Evolutionary conservation across 2,329 filamentous ascomycete genomes (phyloP).

Genomic region (Xylaria hypoxylon): DNA sequence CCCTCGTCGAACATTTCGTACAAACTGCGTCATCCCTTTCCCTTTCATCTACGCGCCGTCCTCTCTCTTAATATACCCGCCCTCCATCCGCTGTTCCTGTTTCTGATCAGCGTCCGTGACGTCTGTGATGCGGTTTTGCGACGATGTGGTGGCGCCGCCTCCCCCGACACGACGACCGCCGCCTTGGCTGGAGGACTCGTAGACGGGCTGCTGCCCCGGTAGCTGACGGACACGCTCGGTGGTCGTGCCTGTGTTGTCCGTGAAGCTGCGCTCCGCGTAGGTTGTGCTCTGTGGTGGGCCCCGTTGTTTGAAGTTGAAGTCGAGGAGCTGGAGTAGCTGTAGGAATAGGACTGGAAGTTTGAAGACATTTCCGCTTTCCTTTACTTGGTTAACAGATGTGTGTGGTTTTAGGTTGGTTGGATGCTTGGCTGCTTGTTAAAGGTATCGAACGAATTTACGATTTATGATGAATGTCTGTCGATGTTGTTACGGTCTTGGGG

Average conservation of each 20-base stretch:
- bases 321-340: slow-evolving; percentile 37
- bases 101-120: slow-evolving; percentile 28
- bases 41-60: slow-evolving; percentile 24
- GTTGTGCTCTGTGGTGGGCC: slow-evolving; percentile 20
- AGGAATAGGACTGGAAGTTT: slow-evolving; percentile 35
- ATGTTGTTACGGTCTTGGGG: neutral
- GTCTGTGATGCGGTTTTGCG: slow-evolving; percentile 36
- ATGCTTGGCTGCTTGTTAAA: neutral
- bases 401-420: neutral
- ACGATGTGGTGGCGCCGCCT: neutral
- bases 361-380: slow-evolving; percentile 14
- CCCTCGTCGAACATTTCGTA: neutral
- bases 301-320: slow-evolving; percentile 35
- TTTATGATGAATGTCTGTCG: neutral
- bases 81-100: slow-evolving; percentile 31
- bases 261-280: slow-evolving; percentile 40
- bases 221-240: slow-evolving; percentile 36
- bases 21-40: neutral
- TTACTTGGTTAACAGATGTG: neutral
- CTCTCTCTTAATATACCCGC: slow-evolving; percentile 34
- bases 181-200: slow-evolving; percentile 26
- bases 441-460: neutral
- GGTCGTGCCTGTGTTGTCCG: slow-evolving; percentile 28
- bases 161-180: slow-evolving; percentile 19
- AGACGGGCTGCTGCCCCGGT: slow-evolving; percentile 37